Percentiles rank a stretch among this genome's conserved stretches.
phyloP scores from a whole-genome alignment of 768 basidiomycete genomes.

The Leccinum boreale region DNA sequence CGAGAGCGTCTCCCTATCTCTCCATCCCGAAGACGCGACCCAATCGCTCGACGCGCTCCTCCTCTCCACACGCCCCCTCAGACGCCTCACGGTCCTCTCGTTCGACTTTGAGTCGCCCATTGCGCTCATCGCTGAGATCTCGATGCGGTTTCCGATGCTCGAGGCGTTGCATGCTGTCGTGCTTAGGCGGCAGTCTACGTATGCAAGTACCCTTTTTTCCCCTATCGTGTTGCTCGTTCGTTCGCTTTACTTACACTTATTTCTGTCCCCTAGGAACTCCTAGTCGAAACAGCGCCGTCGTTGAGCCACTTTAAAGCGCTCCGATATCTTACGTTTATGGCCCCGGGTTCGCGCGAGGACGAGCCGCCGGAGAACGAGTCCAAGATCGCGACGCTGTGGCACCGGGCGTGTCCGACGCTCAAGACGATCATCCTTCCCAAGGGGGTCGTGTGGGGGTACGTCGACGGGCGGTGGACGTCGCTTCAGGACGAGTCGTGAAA shows the following conservation, averaged over 20 bases:
- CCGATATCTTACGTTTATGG: conserved; percentile 59
- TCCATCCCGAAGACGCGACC: conserved; percentile 41
- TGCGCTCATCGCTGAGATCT: conserved; percentile 46
- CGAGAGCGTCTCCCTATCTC: conserved; percentile 49
- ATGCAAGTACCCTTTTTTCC: no score
- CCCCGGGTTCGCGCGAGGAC: conserved; percentile 29
- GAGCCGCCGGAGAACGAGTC: conserved; percentile 38
- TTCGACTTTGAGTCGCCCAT: conserved; percentile 48
- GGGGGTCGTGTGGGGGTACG: conserved; percentile 58
- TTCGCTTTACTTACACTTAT: no score
- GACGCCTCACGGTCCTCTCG: conserved; percentile 55
- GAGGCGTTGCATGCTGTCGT: conserved; percentile 63
- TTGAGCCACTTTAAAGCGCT: conserved; percentile 44
- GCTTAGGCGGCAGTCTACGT: conserved; percentile 45
- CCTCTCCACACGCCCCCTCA: conserved; percentile 37
- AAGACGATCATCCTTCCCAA: conserved; percentile 62
- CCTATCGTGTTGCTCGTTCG: no score
- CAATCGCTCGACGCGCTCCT: conserved; percentile 44
- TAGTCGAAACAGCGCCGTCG: conserved; percentile 39
- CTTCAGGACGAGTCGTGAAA: conserved; percentile 16
- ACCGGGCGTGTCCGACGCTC: conserved; percentile 54
- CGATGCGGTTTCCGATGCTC: conserved; percentile 43
- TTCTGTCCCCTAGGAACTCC: no score
- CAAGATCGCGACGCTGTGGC: conserved; percentile 54
- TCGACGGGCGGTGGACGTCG: conserved; percentile 24